Conservation (phyloP, 306 rosid species). For the Heteromeles arbutifolia region DNA sequence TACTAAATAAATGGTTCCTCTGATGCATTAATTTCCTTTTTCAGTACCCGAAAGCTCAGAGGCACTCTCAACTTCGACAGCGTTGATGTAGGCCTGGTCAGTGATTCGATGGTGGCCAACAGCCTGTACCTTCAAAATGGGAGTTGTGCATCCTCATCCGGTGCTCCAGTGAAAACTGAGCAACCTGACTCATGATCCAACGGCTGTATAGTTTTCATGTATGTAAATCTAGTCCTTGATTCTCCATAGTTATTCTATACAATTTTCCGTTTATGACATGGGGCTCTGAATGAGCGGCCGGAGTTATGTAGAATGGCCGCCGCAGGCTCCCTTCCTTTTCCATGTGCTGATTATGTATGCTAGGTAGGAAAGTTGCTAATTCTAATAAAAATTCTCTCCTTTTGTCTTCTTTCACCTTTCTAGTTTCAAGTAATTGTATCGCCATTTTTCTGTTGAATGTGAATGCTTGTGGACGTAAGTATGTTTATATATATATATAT, state of each 20-base stretch:
- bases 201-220: conserved; percentile 4
- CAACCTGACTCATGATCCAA: conserved; percentile 55
- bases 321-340: conserved; percentile 33
- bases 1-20: conserved; percentile 4
- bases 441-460: not conserved
- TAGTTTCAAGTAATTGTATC: not conserved
- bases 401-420: not conserved
- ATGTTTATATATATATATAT: too few relatives aligned
- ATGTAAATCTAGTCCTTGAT: conserved; percentile 43
- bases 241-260: conserved; percentile 14
- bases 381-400: not conserved
- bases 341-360: conserved; percentile 12
- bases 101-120: conserved; percentile 92
- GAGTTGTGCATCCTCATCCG: conserved; percentile 68
- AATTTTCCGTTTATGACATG: conserved; percentile 25
- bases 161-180: conserved; percentile 72
- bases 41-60: conserved; percentile 72
- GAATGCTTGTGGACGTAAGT: not conserved
- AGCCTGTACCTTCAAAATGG: conserved; percentile 88
- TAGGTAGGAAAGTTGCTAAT: not conserved
- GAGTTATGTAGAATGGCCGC: conserved; percentile 72
- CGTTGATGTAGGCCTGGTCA: conserved; percentile 76
- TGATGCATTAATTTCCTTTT: conserved; percentile 2
- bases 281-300: conserved; percentile 72
- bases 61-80: conserved; percentile 78